phyloP scores from a whole-genome alignment of 305 asterid genomes.

The Solanum hybrid region DNA sequence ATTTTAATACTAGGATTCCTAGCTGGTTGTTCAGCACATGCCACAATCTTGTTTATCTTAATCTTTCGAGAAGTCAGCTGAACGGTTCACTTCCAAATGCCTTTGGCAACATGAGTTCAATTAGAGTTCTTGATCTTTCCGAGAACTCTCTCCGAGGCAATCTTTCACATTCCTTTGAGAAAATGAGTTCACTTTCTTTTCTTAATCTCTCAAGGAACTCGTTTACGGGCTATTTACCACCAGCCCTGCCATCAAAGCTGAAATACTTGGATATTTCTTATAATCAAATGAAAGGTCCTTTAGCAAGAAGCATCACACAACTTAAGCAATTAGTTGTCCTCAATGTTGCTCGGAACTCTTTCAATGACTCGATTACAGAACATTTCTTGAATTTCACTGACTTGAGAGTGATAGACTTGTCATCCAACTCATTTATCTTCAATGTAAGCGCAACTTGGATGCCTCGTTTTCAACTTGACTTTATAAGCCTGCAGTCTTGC shows the following conservation, averaged over 20 bases:
- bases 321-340: slow-evolving; percentile 1
- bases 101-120: background rate
- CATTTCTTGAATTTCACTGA: background rate
- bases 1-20: background rate
- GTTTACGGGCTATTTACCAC: background rate
- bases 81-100: background rate
- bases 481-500: background rate
- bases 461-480: background rate
- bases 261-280: background rate
- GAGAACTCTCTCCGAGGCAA: background rate
- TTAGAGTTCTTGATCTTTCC: slow-evolving; percentile 1
- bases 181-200: background rate
- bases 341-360: background rate
- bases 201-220: background rate
- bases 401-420: background rate
- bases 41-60: slow-evolving; percentile 3
- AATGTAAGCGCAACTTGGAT: background rate
- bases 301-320: background rate
- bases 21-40: too few species aligned
- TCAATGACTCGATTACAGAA: background rate
- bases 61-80: background rate
- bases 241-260: background rate
- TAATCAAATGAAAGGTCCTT: background rate
- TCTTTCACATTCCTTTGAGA: background rate
- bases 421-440: background rate